Conservation (phyloP, 2,329 filamentous ascomycete species). For the Sporothrix euskadiensis region DNA sequence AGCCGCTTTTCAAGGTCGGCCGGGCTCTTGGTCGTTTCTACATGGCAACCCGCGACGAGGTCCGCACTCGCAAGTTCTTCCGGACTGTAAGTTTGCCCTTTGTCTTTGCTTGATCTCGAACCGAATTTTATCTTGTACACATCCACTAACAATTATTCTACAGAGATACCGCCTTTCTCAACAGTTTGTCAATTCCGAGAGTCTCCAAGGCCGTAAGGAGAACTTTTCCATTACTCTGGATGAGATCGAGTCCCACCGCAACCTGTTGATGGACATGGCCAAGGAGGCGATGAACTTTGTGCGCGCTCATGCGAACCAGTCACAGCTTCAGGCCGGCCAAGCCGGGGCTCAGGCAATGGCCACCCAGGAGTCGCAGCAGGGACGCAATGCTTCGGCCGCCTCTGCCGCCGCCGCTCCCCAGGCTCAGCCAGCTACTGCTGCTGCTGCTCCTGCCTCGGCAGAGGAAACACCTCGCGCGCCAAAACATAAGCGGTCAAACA, state of each 20-base stretch:
- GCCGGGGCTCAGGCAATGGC: slow-evolving; percentile 36
- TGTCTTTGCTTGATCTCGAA: not conserved
- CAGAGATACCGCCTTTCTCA: slow-evolving; percentile 55
- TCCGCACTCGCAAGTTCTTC: slow-evolving; percentile 54
- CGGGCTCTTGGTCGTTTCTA: slow-evolving; percentile 44
- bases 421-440: slow-evolving; percentile 50
- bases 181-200: slow-evolving; percentile 55
- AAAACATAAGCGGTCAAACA: slow-evolving; percentile 49
- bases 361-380: slow-evolving; percentile 25
- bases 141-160: not conserved
- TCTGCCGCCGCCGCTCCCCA: slow-evolving; percentile 14
- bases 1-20: slow-evolving; percentile 49
- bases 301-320: slow-evolving; percentile 22
- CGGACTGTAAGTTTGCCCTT: slow-evolving; percentile 47
- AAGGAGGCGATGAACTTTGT: slow-evolving; percentile 42
- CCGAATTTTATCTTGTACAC: not conserved
- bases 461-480: slow-evolving; percentile 54
- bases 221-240: slow-evolving; percentile 53
- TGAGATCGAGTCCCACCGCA: slow-evolving; percentile 53
- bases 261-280: slow-evolving; percentile 54
- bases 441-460: slow-evolving; percentile 34
- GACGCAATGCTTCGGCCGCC: not conserved
- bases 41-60: slow-evolving; percentile 49
- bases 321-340: slow-evolving; percentile 32
- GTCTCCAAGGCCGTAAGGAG: slow-evolving; percentile 49